Base-by-base conservation (phyloP, 169 alveolate species). In the Cryptosporidium sp. region DNA sequence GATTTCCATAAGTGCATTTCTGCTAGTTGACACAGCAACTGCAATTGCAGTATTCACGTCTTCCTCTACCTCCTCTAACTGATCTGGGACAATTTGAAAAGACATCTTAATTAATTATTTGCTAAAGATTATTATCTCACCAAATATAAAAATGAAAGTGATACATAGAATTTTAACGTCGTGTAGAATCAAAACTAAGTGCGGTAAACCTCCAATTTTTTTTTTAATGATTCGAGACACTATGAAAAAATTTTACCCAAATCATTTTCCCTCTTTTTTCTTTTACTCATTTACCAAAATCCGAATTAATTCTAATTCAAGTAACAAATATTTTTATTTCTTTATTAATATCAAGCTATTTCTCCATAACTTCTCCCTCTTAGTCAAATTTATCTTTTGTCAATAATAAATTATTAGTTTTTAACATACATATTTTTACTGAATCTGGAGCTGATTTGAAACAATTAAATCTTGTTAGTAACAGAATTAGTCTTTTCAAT, bases 21-120 rank as follows among this genome's bases (percentile, higher is more conserved):
- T 80, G 10, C 26, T 62, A 7, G 89, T 48, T 45, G 75, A 61
- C 21, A 80, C 89, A 29, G 89, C 74, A 26, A 80, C 89, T 26
- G 89, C 89, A 62, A 80, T 73, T 14, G 89, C 89, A 8, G 65
- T 59, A 33, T 62, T 80, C n/a, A 80, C 80, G 31, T 80, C 89
- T 14, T 80, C 89, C 26, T 80, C 89, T 18, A 80, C 89, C 62
- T 80, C 89, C 26, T 80, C 89, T 0, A 80, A 39, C 41, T 59
- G 89, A 59, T 62, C 89, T 61, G 89, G 74, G 39, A 67, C 74
- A 37, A 80, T 61, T 62, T 65, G 73, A 52, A 80, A 80, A 18
- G 89, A 67, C 71, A 80, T 80, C 4, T 65, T 70, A 70, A 37
- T 65, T 65, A 37, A 31, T 65, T 65, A 35, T 4, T 65, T 33